Base-by-base conservation (phyloP, 2,329 filamentous ascomycete genomes). In the Aplosporella prunicola region DNA sequence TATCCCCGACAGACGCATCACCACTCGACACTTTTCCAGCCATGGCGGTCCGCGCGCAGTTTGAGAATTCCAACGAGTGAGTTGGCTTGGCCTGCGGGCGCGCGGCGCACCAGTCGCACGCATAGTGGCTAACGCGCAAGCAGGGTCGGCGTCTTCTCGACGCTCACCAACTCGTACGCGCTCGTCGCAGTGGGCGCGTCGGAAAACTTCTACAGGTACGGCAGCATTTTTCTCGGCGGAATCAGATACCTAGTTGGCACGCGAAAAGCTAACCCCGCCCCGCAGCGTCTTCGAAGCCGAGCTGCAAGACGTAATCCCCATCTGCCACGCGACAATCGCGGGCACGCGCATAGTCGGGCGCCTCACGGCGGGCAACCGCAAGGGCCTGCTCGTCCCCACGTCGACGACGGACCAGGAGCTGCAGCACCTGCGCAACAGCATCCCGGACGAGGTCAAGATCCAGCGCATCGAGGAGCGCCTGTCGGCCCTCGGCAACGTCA, bases 321-420 rank as follows among this genome's bases (percentile, higher is more conserved):
- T 95, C 63, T 91, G 86, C 65, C 85, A 91, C 67, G 88, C 86
- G 51, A 95, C 89, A 41, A 96, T 98, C 61, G 88, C 88, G 45
- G 91, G 91, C 51, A 96, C 89, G 25, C 78, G 91, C 55, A 98
- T 98, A 62, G 82, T 98, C 56, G 91, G 91, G 43, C 81, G 91
- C 51, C 75, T 98, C 67, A 96, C 91, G 51, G 83, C 89, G 59
- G 91, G 86, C 54, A 98, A 98, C 76, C 84, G 86, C 60, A 93
- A 93, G 63, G 91, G 91, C 52, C 83, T 98, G 45, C 79, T 98
- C 45, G 89, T 98, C 40, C 91, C 91, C 43, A 96, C 89, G 39
- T 86, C 81, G 42, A 96, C 91, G 45, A 93, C 88, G 51, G 91
- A 98, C 67, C 91, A 98, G 70, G 91, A 98, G 70, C 75, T 98